Evolutionary conservation across 495 filamentous ascomycete genomes (phyloP).

Genomic region (Antarctomyces pellizariae): DNA sequence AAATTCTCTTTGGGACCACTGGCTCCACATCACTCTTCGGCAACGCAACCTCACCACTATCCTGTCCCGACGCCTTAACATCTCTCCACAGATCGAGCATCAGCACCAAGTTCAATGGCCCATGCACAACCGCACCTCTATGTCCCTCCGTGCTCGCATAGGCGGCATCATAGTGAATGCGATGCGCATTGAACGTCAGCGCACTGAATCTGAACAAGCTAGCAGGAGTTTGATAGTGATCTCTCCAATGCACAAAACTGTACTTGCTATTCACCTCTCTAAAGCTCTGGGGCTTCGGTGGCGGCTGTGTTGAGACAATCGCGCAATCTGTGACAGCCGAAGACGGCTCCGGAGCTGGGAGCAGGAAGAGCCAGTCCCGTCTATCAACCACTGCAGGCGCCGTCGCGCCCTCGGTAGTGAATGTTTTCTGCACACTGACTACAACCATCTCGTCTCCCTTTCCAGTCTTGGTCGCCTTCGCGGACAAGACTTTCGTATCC

Average conservation of each 20-base stretch:
- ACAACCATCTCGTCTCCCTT: constrained; percentile 38
- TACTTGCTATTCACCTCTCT: too few relatives aligned
- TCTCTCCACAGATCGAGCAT: constrained; percentile 45
- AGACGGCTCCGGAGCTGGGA: too few relatives aligned
- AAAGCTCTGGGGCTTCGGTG: too few relatives aligned
- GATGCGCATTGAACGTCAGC: constrained; percentile 49
- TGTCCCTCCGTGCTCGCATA: constrained; percentile 39
- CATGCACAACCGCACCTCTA: constrained; percentile 34
- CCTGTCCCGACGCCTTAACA: constrained; percentile 6
- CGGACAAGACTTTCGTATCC: constrained; percentile 27
- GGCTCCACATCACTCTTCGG: constrained; percentile 5
- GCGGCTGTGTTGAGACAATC: too few relatives aligned
- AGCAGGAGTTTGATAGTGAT: constrained; percentile 27
- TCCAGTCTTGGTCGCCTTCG: constrained; percentile 26
- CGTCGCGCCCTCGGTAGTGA: constrained; percentile 24
- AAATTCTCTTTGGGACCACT: constrained; percentile 23
- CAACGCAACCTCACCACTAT: too few relatives aligned
- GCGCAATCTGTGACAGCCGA: too few relatives aligned
- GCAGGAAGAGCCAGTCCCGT: too few relatives aligned
- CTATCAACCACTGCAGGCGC: constrained; percentile 31
- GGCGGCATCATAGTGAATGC: constrained; percentile 40
- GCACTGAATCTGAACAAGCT: constrained; percentile 50
- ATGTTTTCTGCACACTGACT: constrained; percentile 37
- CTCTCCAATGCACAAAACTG: too few relatives aligned
- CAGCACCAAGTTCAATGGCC: constrained; percentile 36